These are phyloP conservation scores for Graphilbum fragrans DNA, from an alignment of 2,329 filamentous ascomycete genomes.

Conservation along the genomic window DNA sequence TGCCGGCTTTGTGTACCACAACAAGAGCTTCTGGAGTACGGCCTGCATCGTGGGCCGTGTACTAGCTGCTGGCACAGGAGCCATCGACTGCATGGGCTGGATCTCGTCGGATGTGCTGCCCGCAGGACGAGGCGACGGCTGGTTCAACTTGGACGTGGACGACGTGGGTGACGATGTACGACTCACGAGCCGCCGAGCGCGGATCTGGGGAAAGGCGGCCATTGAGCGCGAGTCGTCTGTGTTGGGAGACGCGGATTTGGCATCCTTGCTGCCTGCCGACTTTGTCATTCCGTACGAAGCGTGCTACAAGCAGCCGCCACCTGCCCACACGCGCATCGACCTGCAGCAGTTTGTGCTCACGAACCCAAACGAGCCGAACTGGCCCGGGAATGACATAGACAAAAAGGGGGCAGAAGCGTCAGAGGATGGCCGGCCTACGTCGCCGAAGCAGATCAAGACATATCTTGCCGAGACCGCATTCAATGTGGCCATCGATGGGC, in stretches of 20 bases:
- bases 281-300: slow-evolving; percentile 51
- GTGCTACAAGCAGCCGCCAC: slow-evolving; percentile 33
- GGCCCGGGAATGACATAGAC: slow-evolving; percentile 15
- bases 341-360: slow-evolving; percentile 39
- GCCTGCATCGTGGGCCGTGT: slow-evolving; percentile 53
- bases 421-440: not conserved
- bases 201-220: slow-evolving; percentile 47
- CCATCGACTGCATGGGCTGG: slow-evolving; percentile 58
- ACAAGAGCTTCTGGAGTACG: slow-evolving; percentile 59
- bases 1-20: slow-evolving; percentile 50
- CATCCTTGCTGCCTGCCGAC: slow-evolving; percentile 44
- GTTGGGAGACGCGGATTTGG: slow-evolving; percentile 42
- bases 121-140: slow-evolving; percentile 37
- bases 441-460: slow-evolving; percentile 13
- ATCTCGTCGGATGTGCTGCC: slow-evolving; percentile 49
- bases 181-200: slow-evolving; percentile 21
- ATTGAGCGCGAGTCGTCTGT: slow-evolving; percentile 50
- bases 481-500: slow-evolving; percentile 25
- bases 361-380: slow-evolving; percentile 27
- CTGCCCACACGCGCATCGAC: slow-evolving; percentile 30
- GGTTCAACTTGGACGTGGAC: slow-evolving; percentile 46
- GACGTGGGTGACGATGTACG: slow-evolving; percentile 26
- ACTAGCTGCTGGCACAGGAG: slow-evolving; percentile 47
- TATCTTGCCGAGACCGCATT: slow-evolving; percentile 29
- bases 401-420: not conserved